Evolutionary conservation across 1,284 basidiomycete genomes (phyloP), one percentile per base, ranked within the genome.

Genomic region (Ceratobasidium sp.): DNA sequence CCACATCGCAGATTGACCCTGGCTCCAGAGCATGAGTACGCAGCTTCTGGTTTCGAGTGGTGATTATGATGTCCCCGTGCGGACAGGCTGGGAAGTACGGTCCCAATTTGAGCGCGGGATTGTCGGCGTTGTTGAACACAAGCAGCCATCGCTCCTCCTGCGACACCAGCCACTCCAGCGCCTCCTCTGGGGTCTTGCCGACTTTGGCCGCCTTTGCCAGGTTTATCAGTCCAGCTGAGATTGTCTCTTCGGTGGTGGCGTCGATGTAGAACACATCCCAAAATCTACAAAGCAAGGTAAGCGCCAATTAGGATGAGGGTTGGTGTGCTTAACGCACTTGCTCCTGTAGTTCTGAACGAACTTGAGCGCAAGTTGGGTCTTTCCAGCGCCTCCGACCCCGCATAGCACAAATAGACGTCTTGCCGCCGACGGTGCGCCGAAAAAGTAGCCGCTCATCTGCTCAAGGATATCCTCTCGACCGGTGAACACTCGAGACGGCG

Each of bases 71-170:
- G 11, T 44, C 31, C 7, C 64, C 74, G 31, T 69, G 64, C 1
- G 36, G n/a, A 31, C 53, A 66, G 15, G 53, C 19, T 47, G 74
- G 74, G 14, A 75, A 50, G 15, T 27, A 71, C 15, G 4, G 19
- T 8, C 24, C 9, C 17, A 75, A 24, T 15, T 59, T 33, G 22
- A 75, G 47, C 9, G 17, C n/a, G 11, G 56, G 17, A 36, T 36
- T 41, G 33, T 48, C 56, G 22, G 54, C 50, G 22, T 71, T 60
- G 36, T 71, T 50, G 56, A 31, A 59, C 17, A 75, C 29, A 7
- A 75, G 48, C 17, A 72, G n/a, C 75, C 75, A 75, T 19, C 14
- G 50, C n/a, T 22, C 33, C 1, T 45, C 48, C 22, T 44, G n/a
- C 15, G 67, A 65, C 29, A 44, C 60, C n/a, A 75, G 51, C 59